Evolutionary conservation across 2,329 filamentous ascomycete genomes (phyloP), one percentile per base, ranked within the genome.

Genomic region (Chlorencoelia australis): DNA sequence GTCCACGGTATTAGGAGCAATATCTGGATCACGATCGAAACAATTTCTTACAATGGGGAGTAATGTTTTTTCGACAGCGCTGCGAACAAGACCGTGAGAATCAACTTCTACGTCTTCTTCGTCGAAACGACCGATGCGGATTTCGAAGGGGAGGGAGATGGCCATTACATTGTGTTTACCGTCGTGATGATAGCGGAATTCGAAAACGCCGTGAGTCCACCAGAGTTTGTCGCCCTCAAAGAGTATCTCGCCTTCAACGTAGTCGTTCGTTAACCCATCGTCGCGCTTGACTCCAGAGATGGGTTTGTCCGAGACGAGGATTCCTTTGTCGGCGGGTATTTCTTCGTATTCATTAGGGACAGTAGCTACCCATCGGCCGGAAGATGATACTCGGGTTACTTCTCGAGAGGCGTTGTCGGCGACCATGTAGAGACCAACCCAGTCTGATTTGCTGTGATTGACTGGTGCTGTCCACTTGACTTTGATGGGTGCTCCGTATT

Each of bases 121-220:
- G 45, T 86, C 82, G 51, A 94, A 94, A 28, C 78, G 79, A 20
- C 73, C 68, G 45, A 96, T 86, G 30, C 79, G 76, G 39, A 96
- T 81, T 59, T 95, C 89, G 51, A 98, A 98, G 0, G 91, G 88
- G 48, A 86, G 74, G 4, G 88, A 95, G 42, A 96, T 83, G 13
- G 86, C 77, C 83, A 98, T 91, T 54, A 94, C 88, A 48, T 82
- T 85, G 62, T 98, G 87, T 52, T 82, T 82, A 38, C 87, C 87
- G 49, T 85, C 80, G 60, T 98, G 91, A 61, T 98, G 91, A 62
- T 95, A 95, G 26, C 91, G 79, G 66, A 98, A 93, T 55, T 98
- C 91, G 54, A 94, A 98, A 3, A 93, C 83, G 37, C 91, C 91
- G 43, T 89, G 83, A 0, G 83, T 94, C 91, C 91, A 98, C 80